These are phyloP conservation scores for Pythium myriotylum DNA, from an alignment of 352 stramenopile species.

Conservation along the genomic window DNA sequence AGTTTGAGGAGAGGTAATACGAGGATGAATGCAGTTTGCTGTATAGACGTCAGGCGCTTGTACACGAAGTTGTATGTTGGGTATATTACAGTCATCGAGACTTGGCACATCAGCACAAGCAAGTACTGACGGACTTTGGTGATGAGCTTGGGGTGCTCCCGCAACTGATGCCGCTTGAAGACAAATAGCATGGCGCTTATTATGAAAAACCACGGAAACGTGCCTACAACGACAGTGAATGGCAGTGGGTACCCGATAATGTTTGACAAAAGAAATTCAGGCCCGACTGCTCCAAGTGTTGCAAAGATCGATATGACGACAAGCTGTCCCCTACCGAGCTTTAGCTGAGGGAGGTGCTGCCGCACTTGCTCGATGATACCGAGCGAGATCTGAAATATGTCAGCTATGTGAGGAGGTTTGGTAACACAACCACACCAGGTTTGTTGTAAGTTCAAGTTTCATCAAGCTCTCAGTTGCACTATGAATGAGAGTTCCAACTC, in stretches of 20 bases:
- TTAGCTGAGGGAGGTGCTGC: background rate
- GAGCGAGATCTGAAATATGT: background rate
- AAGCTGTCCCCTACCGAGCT: background rate
- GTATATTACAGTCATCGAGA: slow-evolving; percentile 26
- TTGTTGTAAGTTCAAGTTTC: no score
- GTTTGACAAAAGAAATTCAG: background rate
- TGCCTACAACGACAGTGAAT: slow-evolving; percentile 6
- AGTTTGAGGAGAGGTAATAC: slow-evolving; percentile 45
- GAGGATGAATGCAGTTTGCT: slow-evolving; percentile 32
- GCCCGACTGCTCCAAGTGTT: background rate
- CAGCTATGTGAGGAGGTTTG: no score
- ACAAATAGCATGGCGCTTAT: background rate
- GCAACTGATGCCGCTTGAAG: background rate
- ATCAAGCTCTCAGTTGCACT: no score
- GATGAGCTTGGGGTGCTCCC: background rate
- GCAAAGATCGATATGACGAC: background rate
- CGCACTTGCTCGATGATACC: slow-evolving; percentile 1
- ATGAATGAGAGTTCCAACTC: no score
- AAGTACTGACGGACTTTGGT: slow-evolving; percentile 1
- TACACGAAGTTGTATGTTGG: slow-evolving; percentile 42
- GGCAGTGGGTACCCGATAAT: slow-evolving; percentile 17
- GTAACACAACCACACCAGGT: no score
- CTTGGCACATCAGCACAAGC: slow-evolving; percentile 1
- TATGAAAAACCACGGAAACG: slow-evolving; percentile 5
- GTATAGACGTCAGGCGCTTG: slow-evolving; percentile 9